Percentiles rank a stretch among this genome's conserved stretches.
Conservation (phyloP, 352 stramenopile species). For the Globisporangium cylindrosporum region DNA sequence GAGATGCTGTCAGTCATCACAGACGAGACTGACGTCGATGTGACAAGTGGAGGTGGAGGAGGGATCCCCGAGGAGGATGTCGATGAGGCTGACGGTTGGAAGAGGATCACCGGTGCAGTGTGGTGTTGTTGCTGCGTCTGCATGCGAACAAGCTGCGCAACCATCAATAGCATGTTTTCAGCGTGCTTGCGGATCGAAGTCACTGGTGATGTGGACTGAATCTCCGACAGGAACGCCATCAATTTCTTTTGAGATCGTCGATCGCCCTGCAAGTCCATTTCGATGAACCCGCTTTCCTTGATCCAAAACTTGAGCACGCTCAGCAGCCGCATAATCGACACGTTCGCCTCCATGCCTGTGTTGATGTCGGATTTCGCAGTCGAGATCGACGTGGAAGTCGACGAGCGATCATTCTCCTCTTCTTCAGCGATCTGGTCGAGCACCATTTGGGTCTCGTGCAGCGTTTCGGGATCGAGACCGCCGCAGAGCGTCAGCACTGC, state of each 20-base stretch:
- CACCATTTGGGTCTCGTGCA: conserved; percentile 59
- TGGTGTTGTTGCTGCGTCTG: conserved; percentile 29
- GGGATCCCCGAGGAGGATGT: conserved; percentile 10
- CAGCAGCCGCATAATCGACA: conserved; percentile 85
- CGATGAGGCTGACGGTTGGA: conserved; percentile 6
- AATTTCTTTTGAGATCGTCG: conserved; percentile 75
- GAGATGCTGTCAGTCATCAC: conserved; percentile 21
- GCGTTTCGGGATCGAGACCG: conserved; percentile 40
- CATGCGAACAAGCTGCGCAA: conserved; percentile 55
- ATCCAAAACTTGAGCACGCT: conserved; percentile 89
- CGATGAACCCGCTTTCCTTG: conserved; percentile 84
- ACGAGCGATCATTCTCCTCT: conserved; percentile 55
- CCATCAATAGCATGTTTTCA: conserved; percentile 61
- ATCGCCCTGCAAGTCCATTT: conserved; percentile 66
- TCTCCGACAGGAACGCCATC: conserved; percentile 66
- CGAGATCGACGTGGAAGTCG: conserved; percentile 61
- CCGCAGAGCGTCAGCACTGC: conserved; percentile 63
- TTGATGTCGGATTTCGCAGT: conserved; percentile 77
- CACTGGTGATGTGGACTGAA: conserved; percentile 72
- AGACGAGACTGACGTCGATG: conserved; percentile 34
- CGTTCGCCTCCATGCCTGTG: conserved; percentile 73
- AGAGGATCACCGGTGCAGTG: conserved; percentile 11
- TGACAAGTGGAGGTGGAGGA: conserved; percentile 22
- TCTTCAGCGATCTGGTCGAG: conserved; percentile 68
- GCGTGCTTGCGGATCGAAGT: conserved; percentile 73